Base-by-base conservation (phyloP, 2,329 filamentous ascomycete genomes). In the Claviceps humidiphila region DNA sequence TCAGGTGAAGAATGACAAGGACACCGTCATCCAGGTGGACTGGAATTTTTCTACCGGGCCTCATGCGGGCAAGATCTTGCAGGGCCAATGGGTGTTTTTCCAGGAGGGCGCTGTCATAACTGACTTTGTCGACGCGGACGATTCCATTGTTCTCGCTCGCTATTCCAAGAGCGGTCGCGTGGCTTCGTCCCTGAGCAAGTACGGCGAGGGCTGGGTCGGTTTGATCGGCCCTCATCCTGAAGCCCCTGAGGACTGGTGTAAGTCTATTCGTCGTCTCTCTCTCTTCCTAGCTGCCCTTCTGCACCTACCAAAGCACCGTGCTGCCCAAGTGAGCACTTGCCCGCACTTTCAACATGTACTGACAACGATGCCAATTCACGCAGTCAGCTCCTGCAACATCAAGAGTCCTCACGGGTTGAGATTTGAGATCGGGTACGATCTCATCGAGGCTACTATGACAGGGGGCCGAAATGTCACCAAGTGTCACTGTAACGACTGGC, bases 221-320 rank as follows among this genome's bases (percentile, higher is more conserved):
- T 55, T 61, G 20, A 55, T 58, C 8, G 61, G 61, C 0, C 59
- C 61, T 41, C 61, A 63, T 42, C 60, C 60, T 1, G 60, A 63
- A 49, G 61, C 61, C 14, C 55, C 49, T 9, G 30, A 60, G 34
- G 43, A 54, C 4, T 63, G 61, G 61, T 63, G 60, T 61, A 58
- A 55, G 61, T 44, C 17, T 9, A 16, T 42, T 42, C 14, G 7
- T 22, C 13, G 9, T 13, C 17, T 8, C 6, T 42, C 14, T 42
- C 17, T 16, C 41, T 22, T 14, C 4, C 17, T 13, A 20, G 4
- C 4, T 42, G n/a, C n/a, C 30, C 9, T 34, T 34, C 9, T 34
- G 9, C 30, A 9, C 9, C 30, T 11, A 11, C 9, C 4, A 34
- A 11, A 11, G 30, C 30, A 11, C 9, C 9, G 30, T 34, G 30